Evolutionary conservation across 208 protist genomes (phyloP).

Genomic region (Leishmania major): DNA sequence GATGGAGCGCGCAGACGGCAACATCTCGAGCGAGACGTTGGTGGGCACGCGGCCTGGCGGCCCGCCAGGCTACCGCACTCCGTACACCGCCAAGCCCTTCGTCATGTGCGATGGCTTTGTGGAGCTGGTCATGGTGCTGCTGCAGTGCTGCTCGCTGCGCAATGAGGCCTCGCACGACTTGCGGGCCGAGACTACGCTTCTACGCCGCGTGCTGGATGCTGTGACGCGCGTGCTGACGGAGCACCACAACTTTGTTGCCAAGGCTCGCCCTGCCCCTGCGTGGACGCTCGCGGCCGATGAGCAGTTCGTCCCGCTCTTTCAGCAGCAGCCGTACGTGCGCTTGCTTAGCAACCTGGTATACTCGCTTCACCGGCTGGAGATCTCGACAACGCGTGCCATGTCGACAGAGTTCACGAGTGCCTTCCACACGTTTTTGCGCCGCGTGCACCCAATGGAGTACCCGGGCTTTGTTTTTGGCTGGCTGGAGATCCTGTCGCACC

Average conservation of each 20-base stretch:
- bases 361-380: slow-evolving; percentile 76
- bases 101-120: slow-evolving; percentile 91
- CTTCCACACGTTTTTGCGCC: slow-evolving; percentile 92
- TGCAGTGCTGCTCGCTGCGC: slow-evolving; percentile 78
- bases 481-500: slow-evolving; percentile 98
- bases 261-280: slow-evolving; percentile 30
- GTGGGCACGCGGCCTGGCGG: slow-evolving; percentile 56
- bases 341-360: slow-evolving; percentile 94
- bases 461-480: slow-evolving; percentile 99
- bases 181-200: slow-evolving; percentile 67
- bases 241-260: slow-evolving; percentile 74
- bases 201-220: slow-evolving; percentile 77
- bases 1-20: slow-evolving; percentile 69
- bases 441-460: slow-evolving; percentile 88
- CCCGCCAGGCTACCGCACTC: slow-evolving; percentile 69
- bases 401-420: slow-evolving; percentile 73
- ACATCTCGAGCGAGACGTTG: slow-evolving; percentile 19
- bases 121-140: slow-evolving; percentile 94
- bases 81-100: slow-evolving; percentile 62
- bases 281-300: slow-evolving; percentile 59
- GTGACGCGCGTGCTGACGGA: slow-evolving; percentile 67
- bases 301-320: slow-evolving; percentile 88
- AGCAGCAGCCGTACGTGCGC: slow-evolving; percentile 98
- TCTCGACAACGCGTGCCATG: slow-evolving; percentile 45
- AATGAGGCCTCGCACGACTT: slow-evolving; percentile 55